Percentiles rank a stretch among this genome's conserved stretches.
phyloP scores from a whole-genome alignment of 2,329 filamentous ascomycete species.

The Xylariaceae sp. region DNA sequence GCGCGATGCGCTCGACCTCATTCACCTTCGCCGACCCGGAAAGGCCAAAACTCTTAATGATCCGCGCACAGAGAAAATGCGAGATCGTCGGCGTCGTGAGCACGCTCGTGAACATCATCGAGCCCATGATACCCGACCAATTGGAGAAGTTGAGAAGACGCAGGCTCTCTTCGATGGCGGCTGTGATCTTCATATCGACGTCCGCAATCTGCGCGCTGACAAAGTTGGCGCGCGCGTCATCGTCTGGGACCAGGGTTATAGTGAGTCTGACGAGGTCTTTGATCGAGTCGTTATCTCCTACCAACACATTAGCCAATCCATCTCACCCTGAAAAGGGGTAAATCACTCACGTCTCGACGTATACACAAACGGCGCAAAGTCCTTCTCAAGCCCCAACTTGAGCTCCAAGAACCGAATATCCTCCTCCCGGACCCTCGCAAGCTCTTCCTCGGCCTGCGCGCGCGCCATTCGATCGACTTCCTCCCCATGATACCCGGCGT shows the following conservation, averaged over 20 bases:
- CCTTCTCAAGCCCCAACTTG: conserved; percentile 21
- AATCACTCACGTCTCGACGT: conserved; percentile 20
- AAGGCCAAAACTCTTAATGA: conserved; percentile 27
- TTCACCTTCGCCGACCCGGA: conserved; percentile 16
- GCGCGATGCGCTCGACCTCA: conserved; percentile 22
- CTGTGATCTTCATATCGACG: conserved; percentile 20
- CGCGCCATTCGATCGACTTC: conserved; percentile 18
- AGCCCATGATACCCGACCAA: conserved; percentile 19
- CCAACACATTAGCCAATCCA: conserved; percentile 3
- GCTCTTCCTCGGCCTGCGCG: conserved; percentile 19
- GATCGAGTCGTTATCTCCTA: conserved; percentile 19
- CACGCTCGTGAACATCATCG: conserved; percentile 18
- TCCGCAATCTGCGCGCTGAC: conserved; percentile 24
- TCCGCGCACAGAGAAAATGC: conserved; percentile 21
- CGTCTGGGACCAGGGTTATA: conserved; percentile 21
- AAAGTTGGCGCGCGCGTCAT: conserved; percentile 21
- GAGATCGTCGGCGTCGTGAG: conserved; percentile 24
- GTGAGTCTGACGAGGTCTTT: conserved; percentile 23
- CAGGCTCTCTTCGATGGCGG: conserved; percentile 21
- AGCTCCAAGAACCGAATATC: conserved; percentile 23
- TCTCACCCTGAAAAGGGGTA: background rate
- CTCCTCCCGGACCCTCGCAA: conserved; percentile 18
- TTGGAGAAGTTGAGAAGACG: conserved; percentile 21
- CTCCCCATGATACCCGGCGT: conserved; percentile 15
- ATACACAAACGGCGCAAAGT: conserved; percentile 23